phyloP scores from a whole-genome alignment of 2,329 filamentous ascomycete genomes.

The Colletotrichum siamense region DNA sequence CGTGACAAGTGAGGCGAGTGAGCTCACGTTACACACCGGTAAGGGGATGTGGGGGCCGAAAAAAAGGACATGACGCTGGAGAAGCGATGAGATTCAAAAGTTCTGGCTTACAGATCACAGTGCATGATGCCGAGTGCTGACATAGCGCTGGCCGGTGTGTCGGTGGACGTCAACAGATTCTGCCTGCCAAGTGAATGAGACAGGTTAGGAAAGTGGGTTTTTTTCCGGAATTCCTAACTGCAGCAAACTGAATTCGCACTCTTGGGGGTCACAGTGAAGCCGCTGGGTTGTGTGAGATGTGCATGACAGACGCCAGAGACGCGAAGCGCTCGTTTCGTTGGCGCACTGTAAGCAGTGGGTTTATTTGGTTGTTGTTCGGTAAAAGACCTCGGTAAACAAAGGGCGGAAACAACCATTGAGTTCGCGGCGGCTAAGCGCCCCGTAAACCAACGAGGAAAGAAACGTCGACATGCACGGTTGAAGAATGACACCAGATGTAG shows the following conservation, averaged over 20 bases:
- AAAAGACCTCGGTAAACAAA: not conserved
- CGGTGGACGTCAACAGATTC: not conserved
- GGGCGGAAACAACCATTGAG: not conserved
- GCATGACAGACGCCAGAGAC: not conserved
- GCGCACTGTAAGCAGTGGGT: not conserved
- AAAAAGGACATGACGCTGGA: not conserved
- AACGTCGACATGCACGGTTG: not conserved
- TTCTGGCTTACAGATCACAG: conserved; percentile 8
- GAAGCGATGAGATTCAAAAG: not conserved
- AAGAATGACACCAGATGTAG: not conserved
- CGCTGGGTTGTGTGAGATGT: not conserved
- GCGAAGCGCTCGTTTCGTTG: not conserved
- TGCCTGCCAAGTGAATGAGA: not conserved
- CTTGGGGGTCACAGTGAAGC: not conserved
- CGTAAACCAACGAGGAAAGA: not conserved
- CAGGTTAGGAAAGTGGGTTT: not conserved
- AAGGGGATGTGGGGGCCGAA: not conserved
- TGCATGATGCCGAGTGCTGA: conserved; percentile 8
- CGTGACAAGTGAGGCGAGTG: not conserved
- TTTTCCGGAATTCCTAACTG: not conserved
- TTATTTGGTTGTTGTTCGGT: not conserved
- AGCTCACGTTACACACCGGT: not conserved
- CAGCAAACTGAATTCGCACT: not conserved
- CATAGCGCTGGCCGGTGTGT: not conserved
- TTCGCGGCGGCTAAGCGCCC: not conserved